Evolutionary conservation across 2,329 filamentous ascomycete species (phyloP), one percentile per base, ranked within the genome.

Genomic region (Byssoonygena ceratinophila): DNA sequence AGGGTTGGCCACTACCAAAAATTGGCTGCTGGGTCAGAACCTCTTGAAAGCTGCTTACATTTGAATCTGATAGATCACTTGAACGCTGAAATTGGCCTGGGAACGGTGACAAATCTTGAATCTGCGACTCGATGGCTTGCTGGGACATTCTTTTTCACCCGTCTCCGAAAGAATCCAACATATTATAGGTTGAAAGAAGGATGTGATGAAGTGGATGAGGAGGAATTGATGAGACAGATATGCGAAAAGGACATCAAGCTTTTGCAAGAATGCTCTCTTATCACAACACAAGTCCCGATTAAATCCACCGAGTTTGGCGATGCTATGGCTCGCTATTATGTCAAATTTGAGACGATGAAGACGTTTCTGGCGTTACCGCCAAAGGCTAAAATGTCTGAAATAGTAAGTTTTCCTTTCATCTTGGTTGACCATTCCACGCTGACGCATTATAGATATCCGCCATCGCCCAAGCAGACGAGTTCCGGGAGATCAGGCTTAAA

Each of bases 281-380:
- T 89, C 11, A 74, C 72, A 1, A 55, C 65, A 5, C 64, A 66
- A 1, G 65, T 72, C 0, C 67, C 67, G 3, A 75, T 91, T 45
- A 73, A 69, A 23, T 81, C 79, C 41, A 91, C 85, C 0, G 80
- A 83, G 46, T 87, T 84, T 61, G 87, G 87, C 1, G 76, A 84
- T 52, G 83, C 84, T 3, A 94, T 94, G 87, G 85, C 87, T 40
- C 79, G 81, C 45, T 94, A 91, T 64, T 91, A 87, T 70, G 73
- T 92, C 2, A 80, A 80, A 20, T 90, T 90, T 59, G 77, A 84
- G 34, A 92, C 87, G 0, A 94, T 92, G 86, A 83, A 81, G 59
- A 65, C 74, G 1, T 73, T 94, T 12, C 69, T 91, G 40, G 71
- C 72, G 0, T 72, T 92, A 49, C 76, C 78, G n/a, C 66, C 70